A percentile compares a stretch with the other conserved stretches of the same genome.
phyloP scores from a whole-genome alignment of 345 rosid genomes.

The Acer campestre region DNA sequence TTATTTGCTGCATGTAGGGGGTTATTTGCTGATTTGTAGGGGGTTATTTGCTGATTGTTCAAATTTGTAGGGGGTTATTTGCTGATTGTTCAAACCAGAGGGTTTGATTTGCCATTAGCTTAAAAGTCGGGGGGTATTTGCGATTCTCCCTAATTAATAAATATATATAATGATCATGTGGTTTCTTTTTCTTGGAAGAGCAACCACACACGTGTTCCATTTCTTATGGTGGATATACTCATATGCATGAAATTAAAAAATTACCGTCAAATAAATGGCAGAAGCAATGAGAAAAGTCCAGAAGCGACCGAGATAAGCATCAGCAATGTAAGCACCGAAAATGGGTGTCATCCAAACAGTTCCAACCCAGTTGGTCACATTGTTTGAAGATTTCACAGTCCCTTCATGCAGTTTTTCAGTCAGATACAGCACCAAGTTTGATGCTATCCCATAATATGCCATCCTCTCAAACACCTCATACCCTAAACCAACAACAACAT shows the following conservation, averaged over 20 bases:
- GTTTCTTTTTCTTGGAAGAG: background rate
- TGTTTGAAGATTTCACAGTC: slow-evolving; percentile 60
- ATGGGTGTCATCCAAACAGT: slow-evolving; percentile 64
- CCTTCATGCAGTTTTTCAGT: slow-evolving; percentile 55
- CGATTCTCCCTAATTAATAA: no score
- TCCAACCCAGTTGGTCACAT: slow-evolving; percentile 67
- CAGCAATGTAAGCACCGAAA: slow-evolving; percentile 63
- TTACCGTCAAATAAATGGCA: slow-evolving; percentile 43
- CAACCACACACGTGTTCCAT: slow-evolving; percentile 13
- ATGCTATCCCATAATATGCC: slow-evolving; percentile 66
- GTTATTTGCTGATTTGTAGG: no score
- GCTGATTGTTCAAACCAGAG: no score
- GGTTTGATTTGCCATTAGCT: no score
- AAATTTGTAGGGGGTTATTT: no score
- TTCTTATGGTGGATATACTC: background rate
- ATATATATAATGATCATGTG: no score
- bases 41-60: no score
- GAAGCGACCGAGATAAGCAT: slow-evolving; percentile 62
- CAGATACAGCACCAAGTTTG: slow-evolving; percentile 59
- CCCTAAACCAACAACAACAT: slow-evolving; percentile 24
- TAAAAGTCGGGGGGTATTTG: no score
- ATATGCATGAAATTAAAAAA: no score
- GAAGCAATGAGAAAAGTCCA: slow-evolving; percentile 57
- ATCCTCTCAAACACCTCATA: slow-evolving; percentile 74
- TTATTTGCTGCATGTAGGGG: no score